Evolutionary conservation across 495 filamentous ascomycete genomes (phyloP).

Genomic region (Halenospora varia): DNA sequence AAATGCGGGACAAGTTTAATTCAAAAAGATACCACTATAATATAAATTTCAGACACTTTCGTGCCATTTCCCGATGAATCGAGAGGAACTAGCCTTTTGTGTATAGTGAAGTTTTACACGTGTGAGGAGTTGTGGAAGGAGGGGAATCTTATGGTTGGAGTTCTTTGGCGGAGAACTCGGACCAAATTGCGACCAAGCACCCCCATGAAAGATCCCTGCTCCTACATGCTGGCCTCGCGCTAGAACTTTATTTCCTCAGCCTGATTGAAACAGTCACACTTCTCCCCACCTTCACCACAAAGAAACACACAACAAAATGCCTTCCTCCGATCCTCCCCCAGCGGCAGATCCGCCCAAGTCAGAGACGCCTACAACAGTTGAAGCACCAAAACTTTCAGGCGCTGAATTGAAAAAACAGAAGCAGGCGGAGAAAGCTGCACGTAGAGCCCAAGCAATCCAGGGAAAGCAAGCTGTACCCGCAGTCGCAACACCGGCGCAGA

Average conservation of each 20-base stretch:
- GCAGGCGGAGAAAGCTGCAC: conserved; percentile 75
- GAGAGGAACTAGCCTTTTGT: no score
- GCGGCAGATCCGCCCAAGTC: neutral
- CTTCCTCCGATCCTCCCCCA: conserved; percentile 13
- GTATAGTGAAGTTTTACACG: no score
- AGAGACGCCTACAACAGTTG: neutral
- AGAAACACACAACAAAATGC: conserved; percentile 10
- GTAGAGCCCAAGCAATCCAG: conserved; percentile 58
- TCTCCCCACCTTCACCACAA: neutral
- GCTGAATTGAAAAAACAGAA: conserved; percentile 72
- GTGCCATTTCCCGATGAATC: no score
- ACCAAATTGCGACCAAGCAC: no score
- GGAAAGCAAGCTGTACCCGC: conserved; percentile 24
- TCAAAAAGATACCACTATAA: no score
- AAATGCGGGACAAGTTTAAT: no score
- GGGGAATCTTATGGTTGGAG: no score
- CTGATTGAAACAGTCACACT: neutral
- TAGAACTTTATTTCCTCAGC: neutral
- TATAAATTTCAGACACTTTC: no score
- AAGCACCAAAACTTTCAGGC: conserved; percentile 47
- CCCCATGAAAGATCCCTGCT: no score
- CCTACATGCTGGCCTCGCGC: neutral
- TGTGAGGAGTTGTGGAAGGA: no score
- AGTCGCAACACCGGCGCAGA: conserved; percentile 21
- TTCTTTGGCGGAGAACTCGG: no score